Evolutionary conservation across 1,284 basidiomycete genomes (phyloP).

Genomic region (Heterobasidion parviporum): DNA sequence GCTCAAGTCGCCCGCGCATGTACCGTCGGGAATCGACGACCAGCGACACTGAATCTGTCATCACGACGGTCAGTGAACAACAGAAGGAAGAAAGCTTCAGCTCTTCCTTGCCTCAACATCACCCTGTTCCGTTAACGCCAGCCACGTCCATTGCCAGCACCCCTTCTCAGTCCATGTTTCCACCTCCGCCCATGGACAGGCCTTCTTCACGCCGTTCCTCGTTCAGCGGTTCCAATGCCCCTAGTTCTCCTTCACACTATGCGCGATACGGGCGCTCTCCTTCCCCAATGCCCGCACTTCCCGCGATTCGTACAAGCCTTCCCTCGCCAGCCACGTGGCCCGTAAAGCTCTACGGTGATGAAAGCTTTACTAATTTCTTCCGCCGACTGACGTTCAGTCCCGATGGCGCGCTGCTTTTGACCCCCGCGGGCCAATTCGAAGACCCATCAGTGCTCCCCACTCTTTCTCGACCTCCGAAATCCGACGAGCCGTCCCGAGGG

Average conservation of each 20-base stretch:
- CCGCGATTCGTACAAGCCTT: slow-evolving; percentile 66
- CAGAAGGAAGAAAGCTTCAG: slow-evolving; percentile 20
- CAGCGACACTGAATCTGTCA: slow-evolving; percentile 64
- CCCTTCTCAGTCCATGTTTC: slow-evolving; percentile 60
- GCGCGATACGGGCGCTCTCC: slow-evolving; percentile 75
- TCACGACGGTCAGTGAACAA: slow-evolving; percentile 45
- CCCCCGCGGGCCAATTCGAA: slow-evolving; percentile 94
- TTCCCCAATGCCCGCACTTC: slow-evolving; percentile 85
- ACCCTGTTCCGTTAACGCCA: slow-evolving; percentile 45
- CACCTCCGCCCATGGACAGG: slow-evolving; percentile 58
- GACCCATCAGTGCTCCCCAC: slow-evolving; percentile 63
- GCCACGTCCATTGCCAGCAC: slow-evolving; percentile 50
- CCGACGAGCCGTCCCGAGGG: slow-evolving; percentile 43
- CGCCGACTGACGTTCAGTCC: slow-evolving; percentile 89
- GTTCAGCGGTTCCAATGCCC: slow-evolving; percentile 76
- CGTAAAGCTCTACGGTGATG: slow-evolving; percentile 86
- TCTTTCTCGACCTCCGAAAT: slow-evolving; percentile 22
- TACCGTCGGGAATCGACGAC: slow-evolving; percentile 65
- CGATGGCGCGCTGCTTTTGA: slow-evolving; percentile 88
- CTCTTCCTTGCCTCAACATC: slow-evolving; percentile 16
- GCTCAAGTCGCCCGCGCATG: slow-evolving; percentile 40
- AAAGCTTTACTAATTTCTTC: slow-evolving; percentile 95
- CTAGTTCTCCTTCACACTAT: slow-evolving; percentile 61
- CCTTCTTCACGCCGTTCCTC: slow-evolving; percentile 79
- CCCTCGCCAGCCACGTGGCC: slow-evolving; percentile 40